Evolutionary conservation across 164 flowering plant species (phyloP), one percentile per base, ranked within the genome.

Genomic region (Amborella trichopoda): DNA sequence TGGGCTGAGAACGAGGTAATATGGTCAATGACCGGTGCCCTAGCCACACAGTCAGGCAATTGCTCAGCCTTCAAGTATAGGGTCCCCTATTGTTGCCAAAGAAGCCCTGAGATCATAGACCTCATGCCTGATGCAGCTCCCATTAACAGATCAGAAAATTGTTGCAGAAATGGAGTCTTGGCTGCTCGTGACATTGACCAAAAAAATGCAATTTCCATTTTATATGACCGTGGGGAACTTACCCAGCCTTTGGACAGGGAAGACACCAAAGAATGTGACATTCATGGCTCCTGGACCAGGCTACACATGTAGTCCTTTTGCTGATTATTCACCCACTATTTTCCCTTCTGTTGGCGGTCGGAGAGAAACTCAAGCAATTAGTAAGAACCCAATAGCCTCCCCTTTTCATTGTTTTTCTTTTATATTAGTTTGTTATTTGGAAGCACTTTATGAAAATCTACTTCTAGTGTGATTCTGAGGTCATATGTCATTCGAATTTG

Each of bases 211-310:
- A 56, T 44, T 40, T 67, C 83, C 76, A 11, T 80, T 77, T 48
- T 70, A 68, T 42, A 59, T 80, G 23, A 32, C 5, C 24, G 76
- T 80, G 32, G 80, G 77, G 9, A 66, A 68, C 50, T 54, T 69
- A 53, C 49, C 12, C 11, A 37, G 22, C 2, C 63, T 60, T 28
- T 8, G 53, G 14, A 22, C 69, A 9, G 54, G 3, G 0, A 20
- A 47, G 10, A 2, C 46, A 32, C 83, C 81, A 20, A 26, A 2
- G 13, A 72, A 73, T 58, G 60, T 68, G 19, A 73, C 83, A 5
- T 49, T 81, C 19, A 37, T 56, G 68, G 76, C 73, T 16, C 81
- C 83, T 2, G 78, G 76, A 18, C 76, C 78, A 1, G 89, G 83
- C 25, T 81, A 75, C 60, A 69, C 80, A 40, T 77, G 80, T 50